phyloP scores from a whole-genome alignment of 2,329 filamentous ascomycete genomes.

The Rutstroemia sp. region DNA sequence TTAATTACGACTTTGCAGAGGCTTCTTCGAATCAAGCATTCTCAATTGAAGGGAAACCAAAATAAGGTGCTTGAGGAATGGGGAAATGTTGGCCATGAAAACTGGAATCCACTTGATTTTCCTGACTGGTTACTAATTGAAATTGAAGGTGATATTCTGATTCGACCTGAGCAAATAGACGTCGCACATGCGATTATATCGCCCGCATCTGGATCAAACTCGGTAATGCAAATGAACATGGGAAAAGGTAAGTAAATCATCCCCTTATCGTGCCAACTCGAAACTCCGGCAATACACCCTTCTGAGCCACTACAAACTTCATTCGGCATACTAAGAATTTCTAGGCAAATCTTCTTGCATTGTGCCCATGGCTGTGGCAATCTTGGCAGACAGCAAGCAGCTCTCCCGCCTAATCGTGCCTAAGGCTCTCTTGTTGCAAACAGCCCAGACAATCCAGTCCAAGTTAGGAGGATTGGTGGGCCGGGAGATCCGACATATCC shows the following conservation, averaged over 20 bases:
- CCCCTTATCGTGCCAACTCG: no score
- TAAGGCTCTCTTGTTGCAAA: slow-evolving; percentile 38
- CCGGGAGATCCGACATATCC: slow-evolving; percentile 38
- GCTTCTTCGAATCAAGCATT: slow-evolving; percentile 36
- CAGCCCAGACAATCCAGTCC: slow-evolving; percentile 36
- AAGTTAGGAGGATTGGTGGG: slow-evolving; percentile 37
- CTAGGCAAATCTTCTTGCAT: slow-evolving; percentile 40
- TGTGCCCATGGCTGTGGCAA: slow-evolving; percentile 42
- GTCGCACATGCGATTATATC: slow-evolving; percentile 54
- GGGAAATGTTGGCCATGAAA: slow-evolving; percentile 33
- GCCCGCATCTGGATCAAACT: slow-evolving; percentile 35
- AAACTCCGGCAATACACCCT: no score
- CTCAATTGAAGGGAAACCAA: slow-evolving; percentile 25
- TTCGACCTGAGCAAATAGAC: slow-evolving; percentile 53
- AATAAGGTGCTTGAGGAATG: slow-evolving; percentile 32
- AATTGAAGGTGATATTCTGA: slow-evolving; percentile 55
- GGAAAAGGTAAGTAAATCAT: slow-evolving; percentile 45
- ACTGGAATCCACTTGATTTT: slow-evolving; percentile 32
- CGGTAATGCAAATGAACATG: slow-evolving; percentile 47
- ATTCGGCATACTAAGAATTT: no score
- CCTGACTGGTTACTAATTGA: slow-evolving; percentile 62
- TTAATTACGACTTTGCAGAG: slow-evolving; percentile 36
- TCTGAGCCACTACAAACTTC: no score
- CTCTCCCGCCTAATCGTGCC: slow-evolving; percentile 39
- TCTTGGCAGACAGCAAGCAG: slow-evolving; percentile 36